Conservation (phyloP, 2,329 filamentous ascomycete species). For the Ceratocystis eucalypticola region DNA sequence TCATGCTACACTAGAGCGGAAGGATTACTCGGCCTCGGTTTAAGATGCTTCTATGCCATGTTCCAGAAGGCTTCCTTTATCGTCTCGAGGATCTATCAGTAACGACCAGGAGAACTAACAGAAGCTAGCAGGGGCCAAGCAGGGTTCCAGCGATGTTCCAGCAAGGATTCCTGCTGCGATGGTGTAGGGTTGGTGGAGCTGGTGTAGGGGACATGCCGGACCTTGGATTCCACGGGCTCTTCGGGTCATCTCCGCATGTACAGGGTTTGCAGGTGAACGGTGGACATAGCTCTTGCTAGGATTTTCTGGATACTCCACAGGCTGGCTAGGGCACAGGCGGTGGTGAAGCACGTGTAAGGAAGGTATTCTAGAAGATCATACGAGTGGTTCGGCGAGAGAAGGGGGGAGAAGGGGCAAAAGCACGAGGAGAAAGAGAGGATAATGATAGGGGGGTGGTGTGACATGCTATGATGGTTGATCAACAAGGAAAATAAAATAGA, state of each 20-base stretch:
- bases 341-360: conserved; percentile 8
- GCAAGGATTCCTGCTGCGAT: background rate
- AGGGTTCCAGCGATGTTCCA: no score
- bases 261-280: conserved; percentile 4
- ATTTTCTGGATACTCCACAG: conserved; percentile 7
- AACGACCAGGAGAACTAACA: background rate
- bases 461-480: background rate
- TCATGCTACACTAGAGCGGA: background rate
- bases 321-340: background rate
- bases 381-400: background rate
- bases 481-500: background rate
- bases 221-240: background rate
- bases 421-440: background rate
- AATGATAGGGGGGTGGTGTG: background rate
- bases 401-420: background rate
- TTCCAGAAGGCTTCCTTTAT: conserved; percentile 13
- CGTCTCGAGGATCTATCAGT: background rate
- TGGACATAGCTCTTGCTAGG: conserved; percentile 8
- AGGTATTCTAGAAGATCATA: conserved; percentile 8
- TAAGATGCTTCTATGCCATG: conserved; percentile 10
- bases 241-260: conserved; percentile 8
- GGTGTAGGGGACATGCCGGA: conserved; percentile 6
- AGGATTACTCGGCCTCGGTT: background rate
- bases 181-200: background rate
- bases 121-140: no score